Evolutionary conservation across 176 grass and related monocot species (phyloP).

Genomic region (Areca catechu): DNA sequence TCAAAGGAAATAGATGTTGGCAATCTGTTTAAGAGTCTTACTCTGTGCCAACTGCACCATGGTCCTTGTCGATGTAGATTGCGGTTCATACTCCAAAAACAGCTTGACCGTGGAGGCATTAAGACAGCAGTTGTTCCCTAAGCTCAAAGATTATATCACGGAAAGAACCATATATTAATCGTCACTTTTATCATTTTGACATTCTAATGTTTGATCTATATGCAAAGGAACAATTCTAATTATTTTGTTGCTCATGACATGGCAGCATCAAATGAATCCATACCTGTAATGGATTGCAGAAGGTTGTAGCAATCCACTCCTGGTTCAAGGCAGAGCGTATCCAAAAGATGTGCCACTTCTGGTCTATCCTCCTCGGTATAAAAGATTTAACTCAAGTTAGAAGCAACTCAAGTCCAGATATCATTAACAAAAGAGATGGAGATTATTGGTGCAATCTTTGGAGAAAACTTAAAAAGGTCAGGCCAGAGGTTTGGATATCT

Average conservation of each 20-base stretch:
- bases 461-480: no score
- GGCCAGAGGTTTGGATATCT: no score
- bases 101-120: constrained; percentile 52
- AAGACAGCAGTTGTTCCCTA: constrained; percentile 75
- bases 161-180: no score
- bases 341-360: constrained; percentile 34
- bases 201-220: no score
- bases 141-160: not conserved
- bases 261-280: not conserved
- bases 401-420: no score
- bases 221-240: no score
- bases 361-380: constrained; percentile 21
- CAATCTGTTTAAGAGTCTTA: constrained; percentile 11
- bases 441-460: no score
- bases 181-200: no score
- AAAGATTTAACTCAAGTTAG: no score
- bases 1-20: not conserved
- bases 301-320: constrained; percentile 59
- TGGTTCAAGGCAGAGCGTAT: constrained; percentile 32
- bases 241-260: not conserved
- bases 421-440: no score
- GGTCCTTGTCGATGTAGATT: constrained; percentile 70
- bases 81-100: constrained; percentile 81
- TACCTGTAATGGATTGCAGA: constrained; percentile 56
- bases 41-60: constrained; percentile 90